phyloP scores from a whole-genome alignment of 345 rosid genomes.

The Linum usitatissimum region DNA sequence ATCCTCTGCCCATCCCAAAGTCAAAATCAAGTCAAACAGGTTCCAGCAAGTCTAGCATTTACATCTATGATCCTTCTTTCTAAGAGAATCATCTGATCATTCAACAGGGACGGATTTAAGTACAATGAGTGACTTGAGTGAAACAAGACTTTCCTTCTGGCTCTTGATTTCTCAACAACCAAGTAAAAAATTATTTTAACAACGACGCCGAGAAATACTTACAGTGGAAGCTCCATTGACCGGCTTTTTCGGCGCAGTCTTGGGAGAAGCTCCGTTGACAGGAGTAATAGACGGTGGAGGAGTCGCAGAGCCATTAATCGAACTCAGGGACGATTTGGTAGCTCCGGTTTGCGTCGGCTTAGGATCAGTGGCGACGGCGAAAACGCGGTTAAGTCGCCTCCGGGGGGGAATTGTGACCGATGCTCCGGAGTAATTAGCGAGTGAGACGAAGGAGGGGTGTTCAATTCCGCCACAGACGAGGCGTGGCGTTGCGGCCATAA shows the following conservation, averaged over 20 bases:
- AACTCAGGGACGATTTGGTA: conserved; percentile 16
- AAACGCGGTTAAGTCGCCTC: conserved; percentile 21
- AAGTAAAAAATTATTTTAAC: neutral
- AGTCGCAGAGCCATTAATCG: conserved; percentile 35
- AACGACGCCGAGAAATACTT: conserved; percentile 6
- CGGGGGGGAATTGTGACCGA: conserved; percentile 21
- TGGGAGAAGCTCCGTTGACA: conserved; percentile 17
- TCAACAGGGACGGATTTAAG: too few species aligned
- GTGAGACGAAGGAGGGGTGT: conserved; percentile 27
- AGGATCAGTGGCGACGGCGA: conserved; percentile 67
- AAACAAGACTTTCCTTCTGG: neutral
- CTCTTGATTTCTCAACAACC: neutral
- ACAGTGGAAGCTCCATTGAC: conserved; percentile 60
- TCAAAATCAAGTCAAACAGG: neutral
- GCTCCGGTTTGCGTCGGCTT: conserved; percentile 41
- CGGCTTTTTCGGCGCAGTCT: conserved; percentile 23
- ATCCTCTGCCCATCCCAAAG: conserved; percentile 44
- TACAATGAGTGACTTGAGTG: too few species aligned
- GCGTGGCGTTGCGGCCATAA: conserved; percentile 50
- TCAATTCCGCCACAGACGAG: conserved; percentile 47
- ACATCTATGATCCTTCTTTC: neutral
- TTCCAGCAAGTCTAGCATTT: too few species aligned
- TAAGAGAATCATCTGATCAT: neutral
- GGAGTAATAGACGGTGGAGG: conserved; percentile 11
- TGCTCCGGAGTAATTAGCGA: conserved; percentile 17